Evolutionary conservation across 306 rosid genomes (phyloP).

Genomic region (Argentina anserina): DNA sequence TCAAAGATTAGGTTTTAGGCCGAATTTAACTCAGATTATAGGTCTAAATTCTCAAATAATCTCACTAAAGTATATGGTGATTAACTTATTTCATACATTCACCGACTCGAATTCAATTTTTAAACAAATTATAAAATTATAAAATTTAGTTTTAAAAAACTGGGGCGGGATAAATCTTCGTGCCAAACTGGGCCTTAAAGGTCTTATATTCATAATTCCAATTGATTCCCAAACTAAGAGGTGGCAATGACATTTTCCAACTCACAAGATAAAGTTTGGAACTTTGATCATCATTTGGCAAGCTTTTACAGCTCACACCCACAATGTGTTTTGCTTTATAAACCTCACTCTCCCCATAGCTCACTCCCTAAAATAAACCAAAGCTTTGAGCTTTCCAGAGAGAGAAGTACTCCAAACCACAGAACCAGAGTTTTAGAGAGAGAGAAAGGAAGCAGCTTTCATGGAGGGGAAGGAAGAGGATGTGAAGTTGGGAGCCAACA

Average conservation of each 20-base stretch:
- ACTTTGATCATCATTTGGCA: neutral
- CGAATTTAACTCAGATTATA: too few relatives aligned
- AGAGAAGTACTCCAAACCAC: constrained; percentile 2
- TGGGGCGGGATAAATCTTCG: too few relatives aligned
- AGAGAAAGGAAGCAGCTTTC: neutral
- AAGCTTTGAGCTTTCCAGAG: neutral
- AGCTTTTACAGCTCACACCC: constrained; percentile 9
- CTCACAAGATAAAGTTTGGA: neutral
- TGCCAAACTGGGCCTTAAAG: neutral
- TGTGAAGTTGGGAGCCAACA: constrained; percentile 43
- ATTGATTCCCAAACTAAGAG: neutral
- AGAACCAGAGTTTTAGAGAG: constrained; percentile 5
- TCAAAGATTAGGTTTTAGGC: too few relatives aligned
- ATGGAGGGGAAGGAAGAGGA: constrained; percentile 51
- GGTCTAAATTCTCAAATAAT: too few relatives aligned
- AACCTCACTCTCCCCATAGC: constrained; percentile 8
- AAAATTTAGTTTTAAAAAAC: too few relatives aligned
- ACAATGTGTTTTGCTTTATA: neutral
- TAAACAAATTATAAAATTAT: too few relatives aligned
- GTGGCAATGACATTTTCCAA: neutral
- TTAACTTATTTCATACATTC: too few relatives aligned
- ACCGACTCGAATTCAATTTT: too few relatives aligned
- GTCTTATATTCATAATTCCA: neutral
- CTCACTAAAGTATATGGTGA: too few relatives aligned
- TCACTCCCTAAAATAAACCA: constrained; percentile 5